Percentiles rank a stretch among this genome's conserved stretches.
These are phyloP conservation scores for Leccinum rimulosum DNA, from an alignment of 768 basidiomycete genomes.

Conservation along the genomic window DNA sequence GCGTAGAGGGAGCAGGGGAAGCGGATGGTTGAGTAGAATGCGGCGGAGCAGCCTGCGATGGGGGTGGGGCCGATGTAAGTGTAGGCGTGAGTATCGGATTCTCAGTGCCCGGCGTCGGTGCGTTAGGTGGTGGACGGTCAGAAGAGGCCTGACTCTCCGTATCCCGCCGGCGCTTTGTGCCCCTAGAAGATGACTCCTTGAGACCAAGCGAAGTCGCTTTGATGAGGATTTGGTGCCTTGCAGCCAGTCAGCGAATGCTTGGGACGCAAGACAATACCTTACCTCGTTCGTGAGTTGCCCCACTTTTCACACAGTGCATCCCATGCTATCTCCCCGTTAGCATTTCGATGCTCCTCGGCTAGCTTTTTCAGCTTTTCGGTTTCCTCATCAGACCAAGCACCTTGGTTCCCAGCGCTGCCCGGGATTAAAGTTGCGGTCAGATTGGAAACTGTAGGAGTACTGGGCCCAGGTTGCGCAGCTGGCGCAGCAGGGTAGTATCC, in stretches of 20 bases:
- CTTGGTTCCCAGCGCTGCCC: conserved; percentile 51
- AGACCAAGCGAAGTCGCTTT: conserved; percentile 78
- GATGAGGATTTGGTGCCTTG: conserved; percentile 78
- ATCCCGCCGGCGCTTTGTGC: conserved; percentile 58
- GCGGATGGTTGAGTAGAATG: conserved; percentile 17
- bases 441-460: conserved; percentile 27
- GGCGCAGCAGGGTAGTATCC: conserved; percentile 32
- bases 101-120: conserved; percentile 20
- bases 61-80: conserved; percentile 26
- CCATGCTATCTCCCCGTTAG: conserved; percentile 62
- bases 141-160: conserved; percentile 32
- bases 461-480: conserved; percentile 23
- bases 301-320: conserved; percentile 73
- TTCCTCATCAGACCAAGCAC: conserved; percentile 79
- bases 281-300: conserved; percentile 75
- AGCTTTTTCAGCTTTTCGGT: conserved; percentile 63
- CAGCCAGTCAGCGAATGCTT: conserved; percentile 4
- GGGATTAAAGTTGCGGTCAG: conserved; percentile 14
- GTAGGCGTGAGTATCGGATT: conserved; percentile 18
- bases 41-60: conserved; percentile 33
- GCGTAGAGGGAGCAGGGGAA: conserved; percentile 28
- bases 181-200: conserved; percentile 70
- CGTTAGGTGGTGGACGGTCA: conserved; percentile 22
- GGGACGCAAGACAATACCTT: conserved; percentile 12
- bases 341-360: conserved; percentile 62